phyloP scores from a whole-genome alignment of 75 land plant species.

The Selaginella moellendorffii region DNA sequence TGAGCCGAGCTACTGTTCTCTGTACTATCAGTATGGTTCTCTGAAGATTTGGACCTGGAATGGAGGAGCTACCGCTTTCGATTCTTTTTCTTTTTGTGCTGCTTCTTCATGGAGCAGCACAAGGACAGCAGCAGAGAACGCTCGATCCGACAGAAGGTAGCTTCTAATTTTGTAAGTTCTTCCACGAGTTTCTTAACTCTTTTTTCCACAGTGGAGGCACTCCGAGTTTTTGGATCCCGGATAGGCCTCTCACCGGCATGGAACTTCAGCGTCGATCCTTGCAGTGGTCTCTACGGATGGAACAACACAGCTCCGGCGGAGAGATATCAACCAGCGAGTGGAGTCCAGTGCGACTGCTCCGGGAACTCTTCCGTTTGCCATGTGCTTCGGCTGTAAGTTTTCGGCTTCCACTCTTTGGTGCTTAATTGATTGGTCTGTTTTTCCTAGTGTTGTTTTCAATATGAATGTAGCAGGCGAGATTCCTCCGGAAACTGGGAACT shows the following conservation, averaged over 20 bases:
- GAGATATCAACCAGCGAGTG: not conserved
- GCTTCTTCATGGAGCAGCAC: no score
- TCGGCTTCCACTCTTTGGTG: no score
- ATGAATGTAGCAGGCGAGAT: conserved; percentile 4
- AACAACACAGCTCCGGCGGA: not conserved
- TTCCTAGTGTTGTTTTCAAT: not conserved
- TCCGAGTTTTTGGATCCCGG: not conserved
- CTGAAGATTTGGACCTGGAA: no score
- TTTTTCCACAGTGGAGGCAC: not conserved
- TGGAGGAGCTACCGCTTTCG: no score
- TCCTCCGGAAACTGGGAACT: conserved; percentile 2
- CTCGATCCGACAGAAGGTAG: not conserved
- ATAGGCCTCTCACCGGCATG: not conserved
- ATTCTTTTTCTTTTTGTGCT: no score
- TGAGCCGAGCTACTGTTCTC: no score
- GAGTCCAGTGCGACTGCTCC: not conserved
- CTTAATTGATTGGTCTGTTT: no score
- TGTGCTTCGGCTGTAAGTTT: not conserved
- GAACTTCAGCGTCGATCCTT: conserved; percentile 11
- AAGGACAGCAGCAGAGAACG: not conserved
- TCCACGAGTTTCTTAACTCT: not conserved
- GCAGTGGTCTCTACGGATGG: conserved; percentile 1
- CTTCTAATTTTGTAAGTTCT: not conserved
- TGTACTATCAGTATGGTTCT: no score
- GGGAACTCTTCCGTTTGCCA: not conserved